Evolutionary conservation across 1,139 yeast genomes (phyloP).

Genomic region (Yamadazyma aaseri): DNA sequence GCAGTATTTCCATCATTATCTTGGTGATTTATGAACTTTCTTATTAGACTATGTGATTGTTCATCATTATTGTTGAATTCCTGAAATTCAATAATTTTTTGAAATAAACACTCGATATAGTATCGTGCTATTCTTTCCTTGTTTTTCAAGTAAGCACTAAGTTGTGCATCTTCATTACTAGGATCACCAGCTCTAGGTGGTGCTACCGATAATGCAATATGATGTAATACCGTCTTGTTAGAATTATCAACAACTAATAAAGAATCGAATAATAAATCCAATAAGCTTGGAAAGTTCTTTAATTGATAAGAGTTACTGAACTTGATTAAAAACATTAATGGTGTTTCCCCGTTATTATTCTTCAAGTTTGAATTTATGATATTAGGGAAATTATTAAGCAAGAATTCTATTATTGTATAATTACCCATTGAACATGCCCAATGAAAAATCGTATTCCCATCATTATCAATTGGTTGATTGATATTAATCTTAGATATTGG

Average conservation of each 20-base stretch:
- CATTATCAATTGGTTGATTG: constrained; percentile 86
- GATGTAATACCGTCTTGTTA: constrained; percentile 78
- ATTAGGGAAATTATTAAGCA: constrained; percentile 48
- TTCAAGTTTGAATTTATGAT: constrained; percentile 61
- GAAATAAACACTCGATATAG: constrained; percentile 74
- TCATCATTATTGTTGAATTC: constrained; percentile 17
- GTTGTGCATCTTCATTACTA: constrained; percentile 15
- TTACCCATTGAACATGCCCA: constrained; percentile 96
- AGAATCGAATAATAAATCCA: constrained; percentile 76
- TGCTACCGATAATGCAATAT: constrained; percentile 50
- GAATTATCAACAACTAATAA: constrained; percentile 67
- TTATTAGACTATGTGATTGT: constrained; percentile 33
- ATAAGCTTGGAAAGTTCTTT: constrained; percentile 67
- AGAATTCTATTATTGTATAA: constrained; percentile 65
- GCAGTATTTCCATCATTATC: constrained; percentile 89
- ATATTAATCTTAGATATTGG: constrained; percentile 52
- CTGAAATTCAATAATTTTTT: constrained; percentile 45
- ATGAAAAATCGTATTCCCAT: constrained; percentile 91
- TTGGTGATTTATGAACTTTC: constrained; percentile 74
- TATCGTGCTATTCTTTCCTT: constrained; percentile 76
- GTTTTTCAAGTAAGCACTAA: constrained; percentile 26
- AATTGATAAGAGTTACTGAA: constrained; percentile 85
- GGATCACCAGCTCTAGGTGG: constrained; percentile 12
- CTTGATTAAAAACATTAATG: constrained; percentile 81
- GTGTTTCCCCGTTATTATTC: constrained; percentile 79